Base-by-base conservation (phyloP, 305 asterid species). In the Fraxinus sp. region DNA sequence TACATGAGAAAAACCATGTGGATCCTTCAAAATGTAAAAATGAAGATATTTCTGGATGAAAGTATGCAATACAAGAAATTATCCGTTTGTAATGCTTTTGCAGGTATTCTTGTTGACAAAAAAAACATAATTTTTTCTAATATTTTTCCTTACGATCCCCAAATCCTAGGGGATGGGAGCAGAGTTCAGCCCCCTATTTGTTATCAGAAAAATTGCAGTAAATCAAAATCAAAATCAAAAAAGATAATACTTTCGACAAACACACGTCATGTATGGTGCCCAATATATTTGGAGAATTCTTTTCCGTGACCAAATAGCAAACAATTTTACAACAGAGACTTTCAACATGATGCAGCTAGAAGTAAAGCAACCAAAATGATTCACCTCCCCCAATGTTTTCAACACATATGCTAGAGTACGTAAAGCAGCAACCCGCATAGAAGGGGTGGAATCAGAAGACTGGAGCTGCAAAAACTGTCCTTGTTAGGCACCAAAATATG, bases 321-420 rank as follows among this genome's bases (percentile, higher is more conserved):
- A 76, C 36, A 64, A 77, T 82, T 57, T 75, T 75, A 35, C 18
- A 70, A 79, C 5, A 57, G 33, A 24, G 76, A 84, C 78, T 46
- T 30, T 70, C 79, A 70, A 78, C 81, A 84, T 80, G 57, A 59
- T 39, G 78, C 82, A 75, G 84, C 79, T 71, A 82, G 30, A 80
- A 79, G 83, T 39, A 81, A 78, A 84, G 85, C 64, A 74, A 81
- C 57, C 66, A 79, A 90, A 80, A 80, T 77, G 39, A 78, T 83
- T 90, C 85, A 97, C 99, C 98, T 97, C 99, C 85, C 98, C 99
- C 80, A 97, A 91, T 88, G 98, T 97, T 87, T 86, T 95, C 88
- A 95, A 83, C 75, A 92, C 92, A 89, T 97, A 92, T 13, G 97
- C 91, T 73, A 97, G 84, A 82, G 98, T 95, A 75, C 98, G 91